A percentile compares a stretch with the other conserved stretches of the same genome.
These are phyloP conservation scores for Neopestalotiopsis sp. DNA, from an alignment of 2,329 filamentous ascomycete genomes.

Conservation along the genomic window DNA sequence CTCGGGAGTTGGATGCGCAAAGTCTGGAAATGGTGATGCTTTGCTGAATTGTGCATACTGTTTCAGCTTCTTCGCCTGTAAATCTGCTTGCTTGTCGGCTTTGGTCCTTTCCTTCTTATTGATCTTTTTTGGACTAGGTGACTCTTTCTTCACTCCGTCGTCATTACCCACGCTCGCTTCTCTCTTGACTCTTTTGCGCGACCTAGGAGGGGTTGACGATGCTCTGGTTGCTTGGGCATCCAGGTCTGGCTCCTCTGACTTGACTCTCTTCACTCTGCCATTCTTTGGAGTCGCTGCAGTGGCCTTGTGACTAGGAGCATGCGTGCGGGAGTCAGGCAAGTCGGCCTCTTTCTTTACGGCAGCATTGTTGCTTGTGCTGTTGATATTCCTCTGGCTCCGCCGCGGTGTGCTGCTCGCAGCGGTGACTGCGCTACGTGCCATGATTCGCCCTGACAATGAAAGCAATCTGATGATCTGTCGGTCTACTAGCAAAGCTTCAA, in stretches of 20 bases:
- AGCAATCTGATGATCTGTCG: not conserved
- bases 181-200: not conserved
- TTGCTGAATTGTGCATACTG: conserved; percentile 46
- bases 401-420: conserved; percentile 12
- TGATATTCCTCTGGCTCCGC: conserved; percentile 20
- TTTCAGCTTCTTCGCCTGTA: conserved; percentile 50
- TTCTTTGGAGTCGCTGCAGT: conserved; percentile 9
- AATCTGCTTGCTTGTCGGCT: conserved; percentile 30
- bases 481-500: not conserved
- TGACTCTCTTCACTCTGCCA: conserved; percentile 25
- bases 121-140: conserved; percentile 21
- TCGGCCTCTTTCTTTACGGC: conserved; percentile 24
- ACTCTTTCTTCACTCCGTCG: conserved; percentile 17
- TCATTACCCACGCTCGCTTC: conserved; percentile 16
- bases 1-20: conserved; percentile 66
- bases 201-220: conserved; percentile 7
- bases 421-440: conserved; percentile 19
- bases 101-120: conserved; percentile 22
- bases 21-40: conserved; percentile 70
- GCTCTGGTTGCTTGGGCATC: not conserved
- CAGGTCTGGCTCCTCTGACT: conserved; percentile 24
- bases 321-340: not conserved
- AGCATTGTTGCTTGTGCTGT: conserved; percentile 3
- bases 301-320: conserved; percentile 2
- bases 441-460: not conserved